Conservation (phyloP, 2,329 filamentous ascomycete genomes). For the Cladophialophora exuberans region DNA sequence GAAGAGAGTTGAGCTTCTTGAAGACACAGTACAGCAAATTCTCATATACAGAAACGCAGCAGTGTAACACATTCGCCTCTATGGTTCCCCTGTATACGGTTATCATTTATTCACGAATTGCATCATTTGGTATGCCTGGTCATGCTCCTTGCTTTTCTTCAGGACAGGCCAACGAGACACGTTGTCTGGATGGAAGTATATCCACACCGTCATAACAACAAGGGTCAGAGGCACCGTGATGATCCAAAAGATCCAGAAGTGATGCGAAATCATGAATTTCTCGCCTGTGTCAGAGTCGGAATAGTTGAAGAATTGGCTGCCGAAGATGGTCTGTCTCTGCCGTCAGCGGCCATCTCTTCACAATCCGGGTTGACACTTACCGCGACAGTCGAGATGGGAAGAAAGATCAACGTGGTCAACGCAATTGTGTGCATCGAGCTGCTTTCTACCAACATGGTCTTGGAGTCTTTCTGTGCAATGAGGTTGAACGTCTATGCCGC, state of each 20-base stretch:
- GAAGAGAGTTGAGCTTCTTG: constrained; percentile 25
- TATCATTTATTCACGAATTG: background rate
- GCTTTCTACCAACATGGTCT: constrained; percentile 42
- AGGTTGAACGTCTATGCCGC: constrained; percentile 40
- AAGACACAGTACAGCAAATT: constrained; percentile 22
- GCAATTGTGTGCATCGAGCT: constrained; percentile 52
- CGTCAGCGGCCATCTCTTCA: background rate
- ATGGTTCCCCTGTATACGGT: background rate
- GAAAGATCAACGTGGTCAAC: constrained; percentile 48
- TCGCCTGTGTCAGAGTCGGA: constrained; percentile 1
- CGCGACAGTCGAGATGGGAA: constrained; percentile 40
- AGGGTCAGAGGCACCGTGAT: constrained; percentile 28
- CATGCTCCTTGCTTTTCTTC: constrained; percentile 6
- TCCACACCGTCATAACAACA: constrained; percentile 21
- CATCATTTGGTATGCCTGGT: constrained; percentile 9
- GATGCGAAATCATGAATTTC: constrained; percentile 14
- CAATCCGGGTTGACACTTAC: background rate
- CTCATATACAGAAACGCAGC: constrained; percentile 2
- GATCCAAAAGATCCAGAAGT: constrained; percentile 33
- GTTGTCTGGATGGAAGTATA: constrained; percentile 13
- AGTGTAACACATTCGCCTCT: background rate
- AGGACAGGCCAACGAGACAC: constrained; percentile 20
- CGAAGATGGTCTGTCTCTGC: constrained; percentile 20
- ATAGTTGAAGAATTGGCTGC: constrained; percentile 32
- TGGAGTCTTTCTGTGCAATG: constrained; percentile 44